Evolutionary conservation across 495 filamentous ascomycete species (phyloP).

Genomic region (Staphylotrichum longicolle): DNA sequence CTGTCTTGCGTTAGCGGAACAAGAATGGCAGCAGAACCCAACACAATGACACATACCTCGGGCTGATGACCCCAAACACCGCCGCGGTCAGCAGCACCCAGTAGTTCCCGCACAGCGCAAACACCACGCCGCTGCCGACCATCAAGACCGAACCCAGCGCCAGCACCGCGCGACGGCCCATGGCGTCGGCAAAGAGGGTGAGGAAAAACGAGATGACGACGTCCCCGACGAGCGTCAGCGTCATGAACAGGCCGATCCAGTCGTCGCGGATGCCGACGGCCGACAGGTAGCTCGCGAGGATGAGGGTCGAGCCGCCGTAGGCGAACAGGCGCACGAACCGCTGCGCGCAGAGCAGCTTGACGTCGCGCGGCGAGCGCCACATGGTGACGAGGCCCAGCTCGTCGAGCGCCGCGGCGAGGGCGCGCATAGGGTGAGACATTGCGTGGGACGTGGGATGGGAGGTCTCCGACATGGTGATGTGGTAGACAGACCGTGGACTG

Average conservation of each 20-base stretch:
- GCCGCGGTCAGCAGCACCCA: conserved; percentile 62
- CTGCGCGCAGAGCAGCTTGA: conserved; percentile 69
- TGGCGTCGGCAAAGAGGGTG: conserved; percentile 69
- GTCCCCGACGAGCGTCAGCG: conserved; percentile 77
- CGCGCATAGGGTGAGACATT: too few species aligned
- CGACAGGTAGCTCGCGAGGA: conserved; percentile 68
- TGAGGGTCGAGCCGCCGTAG: conserved; percentile 71
- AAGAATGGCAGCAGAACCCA: too few species aligned
- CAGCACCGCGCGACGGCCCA: conserved; percentile 64
- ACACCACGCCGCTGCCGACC: conserved; percentile 64
- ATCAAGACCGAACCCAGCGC: conserved; percentile 66
- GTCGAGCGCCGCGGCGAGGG: too few species aligned
- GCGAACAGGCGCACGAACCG: conserved; percentile 80
- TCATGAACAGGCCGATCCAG: conserved; percentile 88
- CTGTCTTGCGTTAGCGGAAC: conserved; percentile 20
- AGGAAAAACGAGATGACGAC: conserved; percentile 72
- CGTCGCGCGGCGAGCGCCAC: conserved; percentile 50
- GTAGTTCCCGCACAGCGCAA: conserved; percentile 59
- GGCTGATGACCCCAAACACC: conserved; percentile 78
- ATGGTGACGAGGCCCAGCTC: conserved; percentile 46
- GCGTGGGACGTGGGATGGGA: too few species aligned
- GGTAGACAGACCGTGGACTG: too few species aligned
- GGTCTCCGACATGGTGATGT: too few species aligned
- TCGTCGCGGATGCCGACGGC: conserved; percentile 63
- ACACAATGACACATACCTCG: conserved; percentile 26